Base-by-base conservation (phyloP, 169 alveolate species). In the Plasmodium malariae region DNA sequence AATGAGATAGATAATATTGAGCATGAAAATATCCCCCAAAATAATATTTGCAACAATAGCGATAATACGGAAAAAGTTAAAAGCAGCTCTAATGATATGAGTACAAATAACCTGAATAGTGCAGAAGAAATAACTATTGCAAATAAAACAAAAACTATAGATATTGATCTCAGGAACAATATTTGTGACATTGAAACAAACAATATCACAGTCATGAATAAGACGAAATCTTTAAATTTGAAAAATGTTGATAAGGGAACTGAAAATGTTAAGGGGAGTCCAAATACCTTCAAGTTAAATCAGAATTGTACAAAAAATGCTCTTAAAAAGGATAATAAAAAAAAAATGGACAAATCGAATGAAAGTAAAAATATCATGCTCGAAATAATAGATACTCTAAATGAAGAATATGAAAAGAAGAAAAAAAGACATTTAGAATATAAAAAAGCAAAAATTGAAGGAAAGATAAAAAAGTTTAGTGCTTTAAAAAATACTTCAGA, bases 391-490 rank as follows among this genome's bases (percentile, higher is more conserved):
- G 91, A 69, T 30, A 68, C 72, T 1, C 2, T 83, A 51, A 83
- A 83, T 68, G 74, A 83, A 83, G 91, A 83, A 45, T 55, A 83
- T 45, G 86, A 83, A 28, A 83, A 83, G 51, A 83, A 83, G 54
- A 83, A 83, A 68, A 67, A 68, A 55, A 68, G 91, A 54, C 91
- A 83, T 51, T 60, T 67, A 37, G 91, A 83, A 45, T 83, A 83
- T 83, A 83, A 68, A 54, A 83, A 83, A 60, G 91, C 91, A 17
- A 65, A 83, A 83, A 68, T 83, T 3, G 91, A 83, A 69, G 91
- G 91, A 19, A 83, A 83, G 68, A 68, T 83, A 17, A 83, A 83
- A 83, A 67, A 68, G 43, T 69, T 30, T 36, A 69, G 83, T 55
- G 85, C 91, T 11, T 24, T 67, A 32, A 83, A 83, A 67, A 83